phyloP scores from a whole-genome alignment of 2,329 filamentous ascomycete species.

The Talaromyces sp. region DNA sequence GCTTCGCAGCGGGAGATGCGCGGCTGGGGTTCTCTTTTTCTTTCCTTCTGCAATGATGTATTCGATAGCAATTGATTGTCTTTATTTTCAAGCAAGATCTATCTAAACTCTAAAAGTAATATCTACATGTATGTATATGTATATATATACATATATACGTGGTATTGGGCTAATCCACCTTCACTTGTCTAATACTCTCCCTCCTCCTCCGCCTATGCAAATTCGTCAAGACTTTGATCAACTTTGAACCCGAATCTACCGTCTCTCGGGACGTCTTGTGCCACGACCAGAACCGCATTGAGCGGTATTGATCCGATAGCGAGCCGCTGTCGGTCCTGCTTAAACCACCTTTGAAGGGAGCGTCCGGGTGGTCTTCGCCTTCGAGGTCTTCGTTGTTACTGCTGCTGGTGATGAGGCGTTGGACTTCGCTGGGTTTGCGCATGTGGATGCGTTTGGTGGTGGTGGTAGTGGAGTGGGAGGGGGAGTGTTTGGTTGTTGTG shows the following conservation, averaged over 20 bases:
- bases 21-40: neutral
- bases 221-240: conserved; percentile 43
- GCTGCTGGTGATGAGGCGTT: neutral
- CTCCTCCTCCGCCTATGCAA: neutral
- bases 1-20: conserved; percentile 1
- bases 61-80: neutral
- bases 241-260: conserved; percentile 43
- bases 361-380: neutral
- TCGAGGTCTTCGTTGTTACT: neutral
- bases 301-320: neutral
- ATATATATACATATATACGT: no score
- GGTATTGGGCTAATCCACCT: neutral
- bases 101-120: no score
- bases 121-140: no score
- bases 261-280: conserved; percentile 47
- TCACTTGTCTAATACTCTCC: neutral
- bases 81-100: neutral
- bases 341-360: neutral
- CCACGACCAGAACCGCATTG: conserved; percentile 45
- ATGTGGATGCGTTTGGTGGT: neutral
- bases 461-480: neutral
- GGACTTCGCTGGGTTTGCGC: neutral
- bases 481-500: neutral
- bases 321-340: neutral
- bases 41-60: neutral